Base-by-base conservation (phyloP, 192 early-diverging fungal species). In the Phycomyces blakesleeanus region DNA sequence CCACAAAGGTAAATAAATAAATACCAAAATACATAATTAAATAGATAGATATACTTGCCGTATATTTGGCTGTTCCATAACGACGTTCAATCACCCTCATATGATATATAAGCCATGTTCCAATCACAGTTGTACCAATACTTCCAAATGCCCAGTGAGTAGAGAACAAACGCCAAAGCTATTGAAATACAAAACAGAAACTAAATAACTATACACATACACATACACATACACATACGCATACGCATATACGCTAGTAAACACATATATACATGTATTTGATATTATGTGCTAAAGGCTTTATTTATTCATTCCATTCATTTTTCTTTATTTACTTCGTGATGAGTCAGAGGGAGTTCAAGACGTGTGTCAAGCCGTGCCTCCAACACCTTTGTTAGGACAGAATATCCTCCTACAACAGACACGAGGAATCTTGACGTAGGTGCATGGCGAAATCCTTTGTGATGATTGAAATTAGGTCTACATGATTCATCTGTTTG, bases 391-490 rank as follows among this genome's bases (percentile, higher is more conserved):
- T 66, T 70, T 5, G 83, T 63, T 20, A 75, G 64, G 27, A 83
- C 54, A 6, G 85, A 80, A 16, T 72, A 78, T 7, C 74, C 66
- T 22, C 84, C 81, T 34, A 85, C 61, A 11, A 76, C 42, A 15
- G 85, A 68, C 6, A 83, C 56, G 15, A 84, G 51, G 12, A 66
- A 57, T 58, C 84, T 87, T 26, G 79, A 81, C 15, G 81, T 73
- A 38, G 82, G 84, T n/a, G 85, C 84, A 65, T 85, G 78, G 16
- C 77, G 72, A 60, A 87, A 87, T 53, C 84, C 85, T 82, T 38
- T 51, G 11, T 7, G 29, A 34, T 34, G n/a, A n/a, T n/a, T n/a
- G n/a, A n/a, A n/a, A n/a, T n/a, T n/a, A n/a, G n/a, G n/a, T n/a
- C n/a, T n/a, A n/a, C n/a, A n/a, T n/a, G n/a, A n/a, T n/a, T n/a